Base-by-base conservation (phyloP, 352 stramenopile species). In the Bremia lactucae region DNA sequence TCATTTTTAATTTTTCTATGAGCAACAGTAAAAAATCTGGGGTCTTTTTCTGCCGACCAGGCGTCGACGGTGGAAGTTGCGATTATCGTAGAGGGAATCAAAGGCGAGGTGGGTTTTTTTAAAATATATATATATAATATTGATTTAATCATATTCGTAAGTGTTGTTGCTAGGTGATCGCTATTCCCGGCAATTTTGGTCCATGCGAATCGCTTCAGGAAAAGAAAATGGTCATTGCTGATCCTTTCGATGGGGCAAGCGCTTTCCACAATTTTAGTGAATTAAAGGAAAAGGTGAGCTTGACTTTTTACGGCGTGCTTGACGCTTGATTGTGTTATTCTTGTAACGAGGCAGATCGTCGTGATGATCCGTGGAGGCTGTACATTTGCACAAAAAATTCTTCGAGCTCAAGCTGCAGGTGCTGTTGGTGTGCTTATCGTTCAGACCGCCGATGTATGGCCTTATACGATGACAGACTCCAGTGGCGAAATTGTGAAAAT, bases 391-490 rank as follows among this genome's bases (percentile, higher is more conserved):
- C 61, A 66, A 41, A 90, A 90, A 34, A 55, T 78, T n/a, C 45
- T 81, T 44, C 74, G 71, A 14, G 77, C 77, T 2, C 68, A 90
- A 52, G 48, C 53, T 0, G 62, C 64, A 4, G 74, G 71, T 8
- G 77, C 72, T 11, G 54, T 50, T 3, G 77, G 59, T 6, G 74
- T 79, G 5, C 61, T 87, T 31, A 79, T 90, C 33, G 51, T 86
- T 18, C 77, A 89, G 53, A 87, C 67, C 0, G 54, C 68, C 14
- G 72, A 87, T 36, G 53, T 89, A 6, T 89, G 77, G 77, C 77
- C 77, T 16, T 89, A 89, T 58, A 85, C 68, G 13, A 89, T 89
- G 77, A 89, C 73, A 19, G 77, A 89, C 47, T 86, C 72, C 0
- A 80, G 64, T 20, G 72, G 70, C 6, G 73, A 87, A 52, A 79